Base-by-base conservation (phyloP, 352 stramenopile species). In the Globisporangium cederbergense region DNA sequence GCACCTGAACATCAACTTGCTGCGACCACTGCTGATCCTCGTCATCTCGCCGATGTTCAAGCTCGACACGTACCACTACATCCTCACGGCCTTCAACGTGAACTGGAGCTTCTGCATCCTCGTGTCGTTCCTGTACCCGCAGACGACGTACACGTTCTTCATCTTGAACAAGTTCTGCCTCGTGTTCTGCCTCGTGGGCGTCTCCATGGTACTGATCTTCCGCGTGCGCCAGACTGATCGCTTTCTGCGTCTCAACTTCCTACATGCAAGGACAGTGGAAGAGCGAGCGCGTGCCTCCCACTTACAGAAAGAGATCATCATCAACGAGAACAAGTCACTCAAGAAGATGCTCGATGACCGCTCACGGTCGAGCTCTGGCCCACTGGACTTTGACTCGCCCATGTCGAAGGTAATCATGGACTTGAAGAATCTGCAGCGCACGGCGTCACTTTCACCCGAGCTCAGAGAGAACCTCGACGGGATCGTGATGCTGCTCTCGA, bases 241-340 rank as follows among this genome's bases (percentile, higher is more conserved):
- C 18, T 91, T 93, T 47, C 47, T 93, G 32, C 77, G 85, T 2
- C 53, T 91, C 36, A 91, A 93, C 43, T 91, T 91, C 54, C 67
- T 93, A 14, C 83, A 91, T 25, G 81, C 83, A 0, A 83, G 85
- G 46, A 88, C 79, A 0, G 83, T 91, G 34, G 83, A 93, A 61
- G 79, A 91, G 49, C 74, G 79, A 11, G 85, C 79, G 5, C 74
- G 78, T 14, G 81, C 81, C 1, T 87, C 85, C 2, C 76, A 91
- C 51, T 50, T 88, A 34, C 82, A 93, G 57, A 88, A 88, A 46
- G 82, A 91, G 58, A 86, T 91, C 57, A 91, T 93, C 60, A 81
- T 91, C 53, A 91, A 91, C 47, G 85, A 93, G 60, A 93, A 91
- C 72, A 90, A 89, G 47, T 90, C 81, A 14, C 73, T 93, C 30